Percentiles rank a stretch among this genome's conserved stretches.
Conservation (phyloP, 2,329 filamentous ascomycete genomes). For the Sphaceloma murrayae region DNA sequence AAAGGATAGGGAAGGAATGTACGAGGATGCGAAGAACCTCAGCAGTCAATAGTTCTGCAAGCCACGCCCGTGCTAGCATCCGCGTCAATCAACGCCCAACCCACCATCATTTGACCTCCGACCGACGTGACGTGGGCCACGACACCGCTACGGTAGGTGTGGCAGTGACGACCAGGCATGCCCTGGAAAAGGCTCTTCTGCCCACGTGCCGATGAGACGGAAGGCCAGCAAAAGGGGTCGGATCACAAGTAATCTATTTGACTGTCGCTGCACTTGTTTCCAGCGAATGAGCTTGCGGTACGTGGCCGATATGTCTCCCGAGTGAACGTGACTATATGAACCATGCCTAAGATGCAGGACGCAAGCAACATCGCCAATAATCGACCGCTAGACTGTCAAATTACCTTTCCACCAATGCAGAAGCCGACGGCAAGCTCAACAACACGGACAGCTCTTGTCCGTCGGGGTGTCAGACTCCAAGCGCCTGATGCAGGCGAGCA, state of each 20-base stretch:
- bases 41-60: slow-evolving; percentile 10
- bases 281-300: slow-evolving; percentile 3
- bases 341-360: slow-evolving; percentile 8
- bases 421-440: background rate
- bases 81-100: slow-evolving; percentile 11
- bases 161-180: background rate
- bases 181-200: no score
- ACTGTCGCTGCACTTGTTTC: background rate
- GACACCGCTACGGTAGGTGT: background rate
- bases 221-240: no score
- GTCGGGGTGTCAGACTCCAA: slow-evolving; percentile 9
- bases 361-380: slow-evolving; percentile 8
- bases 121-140: background rate
- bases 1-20: no score
- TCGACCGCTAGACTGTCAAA: slow-evolving; percentile 2
- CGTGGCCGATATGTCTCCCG: slow-evolving; percentile 4
- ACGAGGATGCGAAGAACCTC: background rate
- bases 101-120: slow-evolving; percentile 5
- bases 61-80: slow-evolving; percentile 2
- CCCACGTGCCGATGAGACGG: no score
- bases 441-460: background rate
- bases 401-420: background rate
- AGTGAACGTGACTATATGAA: background rate
- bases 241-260: slow-evolving; percentile 10
- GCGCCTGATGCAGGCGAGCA: slow-evolving; percentile 19